A percentile compares a stretch with the other conserved stretches of the same genome.
Conservation (phyloP, 768 basidiomycete genomes). For the Lyophyllum shimeji region DNA sequence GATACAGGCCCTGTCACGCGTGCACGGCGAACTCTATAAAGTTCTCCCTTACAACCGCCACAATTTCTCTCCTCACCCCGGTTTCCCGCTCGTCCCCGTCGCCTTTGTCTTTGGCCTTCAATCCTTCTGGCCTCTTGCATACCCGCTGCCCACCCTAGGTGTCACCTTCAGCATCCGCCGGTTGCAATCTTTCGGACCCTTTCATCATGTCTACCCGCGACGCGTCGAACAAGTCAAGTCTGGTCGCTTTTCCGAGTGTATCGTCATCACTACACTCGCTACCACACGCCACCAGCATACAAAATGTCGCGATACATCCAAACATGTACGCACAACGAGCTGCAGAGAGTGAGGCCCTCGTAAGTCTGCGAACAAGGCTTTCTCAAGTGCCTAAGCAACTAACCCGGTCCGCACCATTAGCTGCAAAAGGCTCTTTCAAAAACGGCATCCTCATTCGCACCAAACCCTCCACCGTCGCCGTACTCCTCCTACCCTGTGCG, state of each 20-base stretch:
- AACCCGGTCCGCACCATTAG: constrained; percentile 27
- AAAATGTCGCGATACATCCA: constrained; percentile 64
- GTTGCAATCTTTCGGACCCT: constrained; percentile 7
- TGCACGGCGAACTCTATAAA: constrained; percentile 32
- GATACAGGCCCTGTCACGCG: constrained; percentile 32
- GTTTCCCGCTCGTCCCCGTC: constrained; percentile 6
- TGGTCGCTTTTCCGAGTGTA: constrained; percentile 73
- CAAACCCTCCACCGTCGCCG: constrained; percentile 30
- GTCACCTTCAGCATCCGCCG: constrained; percentile 1
- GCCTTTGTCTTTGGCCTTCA: constrained; percentile 14
- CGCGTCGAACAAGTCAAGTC: constrained; percentile 40
- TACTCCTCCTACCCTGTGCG: constrained; percentile 37
- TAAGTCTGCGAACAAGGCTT: constrained; percentile 24
- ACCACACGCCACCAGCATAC: constrained; percentile 71
- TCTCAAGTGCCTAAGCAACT: not conserved
- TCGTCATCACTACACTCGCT: constrained; percentile 67
- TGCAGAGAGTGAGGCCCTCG: constrained; percentile 77
- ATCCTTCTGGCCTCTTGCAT: constrained; percentile 15
- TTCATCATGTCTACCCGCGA: constrained; percentile 34
- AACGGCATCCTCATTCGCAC: constrained; percentile 36
- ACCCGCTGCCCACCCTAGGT: constrained; percentile 16
- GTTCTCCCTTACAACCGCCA: constrained; percentile 21
- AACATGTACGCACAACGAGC: constrained; percentile 68
- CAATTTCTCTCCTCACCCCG: constrained; percentile 24
- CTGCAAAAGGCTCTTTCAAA: constrained; percentile 67